Conservation (phyloP, 805 yeast genomes). For the Saccharomycopsis fermentans region DNA sequence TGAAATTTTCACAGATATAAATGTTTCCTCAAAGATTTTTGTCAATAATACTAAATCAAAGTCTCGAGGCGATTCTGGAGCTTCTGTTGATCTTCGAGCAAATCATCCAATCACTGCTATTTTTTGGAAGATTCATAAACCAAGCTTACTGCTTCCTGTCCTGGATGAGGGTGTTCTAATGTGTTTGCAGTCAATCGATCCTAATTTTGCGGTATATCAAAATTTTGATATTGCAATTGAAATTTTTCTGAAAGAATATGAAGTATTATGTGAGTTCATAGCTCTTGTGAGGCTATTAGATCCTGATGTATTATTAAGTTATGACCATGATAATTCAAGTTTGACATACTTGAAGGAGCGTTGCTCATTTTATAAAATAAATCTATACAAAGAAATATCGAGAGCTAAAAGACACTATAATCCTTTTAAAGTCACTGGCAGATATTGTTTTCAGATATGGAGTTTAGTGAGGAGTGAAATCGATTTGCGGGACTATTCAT, state of each 20-base stretch:
- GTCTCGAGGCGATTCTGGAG: slow-evolving; percentile 47
- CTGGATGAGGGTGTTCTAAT: slow-evolving; percentile 30
- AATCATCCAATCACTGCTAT: slow-evolving; percentile 49
- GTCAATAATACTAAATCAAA: slow-evolving; percentile 58
- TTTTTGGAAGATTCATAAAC: slow-evolving; percentile 52
- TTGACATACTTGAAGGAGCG: slow-evolving; percentile 89
- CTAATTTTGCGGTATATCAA: neutral
- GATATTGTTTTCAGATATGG: slow-evolving; percentile 86
- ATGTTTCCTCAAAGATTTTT: slow-evolving; percentile 25
- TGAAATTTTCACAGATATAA: slow-evolving; percentile 33
- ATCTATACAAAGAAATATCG: slow-evolving; percentile 50
- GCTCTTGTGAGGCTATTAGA: slow-evolving; percentile 53
- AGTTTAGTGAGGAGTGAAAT: slow-evolving; percentile 55
- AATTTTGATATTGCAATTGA: slow-evolving; percentile 26
- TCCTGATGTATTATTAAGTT: slow-evolving; percentile 85
- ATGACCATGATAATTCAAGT: slow-evolving; percentile 65
- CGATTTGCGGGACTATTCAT: slow-evolving; percentile 52
- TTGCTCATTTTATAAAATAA: slow-evolving; percentile 35
- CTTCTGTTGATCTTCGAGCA: slow-evolving; percentile 30
- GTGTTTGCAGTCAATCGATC: neutral
- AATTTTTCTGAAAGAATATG: slow-evolving; percentile 42
- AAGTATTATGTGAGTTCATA: slow-evolving; percentile 46
- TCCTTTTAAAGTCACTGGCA: slow-evolving; percentile 56
- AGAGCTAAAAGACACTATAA: slow-evolving; percentile 41
- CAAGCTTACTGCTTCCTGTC: slow-evolving; percentile 27